Percentiles rank a stretch among this genome's conserved stretches.
These are phyloP conservation scores for Candida dubliniensis DNA, from an alignment of 1,139 yeast genomes.

Conservation along the genomic window DNA sequence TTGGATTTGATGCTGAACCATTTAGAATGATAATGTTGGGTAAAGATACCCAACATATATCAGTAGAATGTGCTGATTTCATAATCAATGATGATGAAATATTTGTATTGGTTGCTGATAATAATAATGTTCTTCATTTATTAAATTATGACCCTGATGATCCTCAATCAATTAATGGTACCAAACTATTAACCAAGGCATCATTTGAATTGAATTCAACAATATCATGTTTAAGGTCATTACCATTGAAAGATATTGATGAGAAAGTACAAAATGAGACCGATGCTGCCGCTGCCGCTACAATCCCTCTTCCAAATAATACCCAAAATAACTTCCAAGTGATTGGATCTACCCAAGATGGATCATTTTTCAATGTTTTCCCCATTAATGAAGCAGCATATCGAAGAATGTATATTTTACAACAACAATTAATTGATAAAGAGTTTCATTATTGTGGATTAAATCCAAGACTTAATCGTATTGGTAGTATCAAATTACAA, in stretches of 20 bases:
- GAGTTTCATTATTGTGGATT: constrained; percentile 74
- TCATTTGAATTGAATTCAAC: constrained; percentile 68
- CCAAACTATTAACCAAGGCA: constrained; percentile 65
- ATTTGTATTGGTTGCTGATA: constrained; percentile 68
- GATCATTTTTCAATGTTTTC: constrained; percentile 70
- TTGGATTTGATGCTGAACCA: constrained; percentile 95
- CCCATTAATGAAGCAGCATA: constrained; percentile 77
- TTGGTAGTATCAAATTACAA: constrained; percentile 38
- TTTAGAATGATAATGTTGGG: constrained; percentile 81
- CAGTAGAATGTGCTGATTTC: constrained; percentile 70
- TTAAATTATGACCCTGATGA: constrained; percentile 93
- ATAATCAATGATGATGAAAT: constrained; percentile 70
- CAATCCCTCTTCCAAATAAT: not conserved
- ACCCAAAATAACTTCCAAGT: constrained; percentile 44
- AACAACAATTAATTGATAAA: constrained; percentile 81
- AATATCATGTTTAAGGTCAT: constrained; percentile 57
- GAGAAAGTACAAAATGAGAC: constrained; percentile 10
- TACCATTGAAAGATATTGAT: constrained; percentile 46
- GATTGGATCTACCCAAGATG: constrained; percentile 76
- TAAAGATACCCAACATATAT: constrained; percentile 65
- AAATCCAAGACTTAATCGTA: constrained; percentile 73
- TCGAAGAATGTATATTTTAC: constrained; percentile 79
- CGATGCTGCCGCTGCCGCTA: too few species aligned
- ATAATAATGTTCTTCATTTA: constrained; percentile 66
- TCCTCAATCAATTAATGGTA: constrained; percentile 79